Base-by-base conservation (phyloP, 805 yeast genomes). In the Priceomyces medius region DNA sequence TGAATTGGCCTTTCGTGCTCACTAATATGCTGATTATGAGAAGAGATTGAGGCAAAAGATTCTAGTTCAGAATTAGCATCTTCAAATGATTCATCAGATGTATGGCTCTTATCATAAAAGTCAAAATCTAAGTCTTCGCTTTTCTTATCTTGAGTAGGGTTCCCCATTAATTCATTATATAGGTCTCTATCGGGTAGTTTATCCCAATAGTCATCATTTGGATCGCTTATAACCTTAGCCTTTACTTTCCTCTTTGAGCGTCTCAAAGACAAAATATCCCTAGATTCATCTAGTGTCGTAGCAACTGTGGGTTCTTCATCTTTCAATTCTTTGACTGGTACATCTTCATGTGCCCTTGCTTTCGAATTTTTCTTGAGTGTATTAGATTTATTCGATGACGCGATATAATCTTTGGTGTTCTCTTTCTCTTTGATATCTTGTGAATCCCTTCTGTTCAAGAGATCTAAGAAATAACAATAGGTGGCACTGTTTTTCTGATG, bases 401-500 rank as follows among this genome's bases (percentile, higher is more conserved):
- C n/a, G 14, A 26, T 10, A n/a, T 26, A 12, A 12, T n/a, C 14
- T 8, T 6, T 6, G n/a, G 29, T 6, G 29, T n/a, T 26, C 4
- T 26, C n/a, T 14, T 26, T 8, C 5, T 26, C 29, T 5, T 9
- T 26, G 10, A 7, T 26, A 5, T 5, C 5, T 26, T 26, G 14
- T 14, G 9, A 14, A 12, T 26, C n/a, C 5, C 7, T 16, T 19
- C n/a, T 17, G 4, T 20, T 8, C 19, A 32, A 18, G n/a, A 12
- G 23, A 1, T 53, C 61, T 7, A 66, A 46, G 38, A 65, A 62
- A 43, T 55, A 61, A 38, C 73, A 66, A 35, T 49, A 52, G 2
- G 16, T 40, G 6, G 47, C 34, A 3, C 48, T 43, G 32, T 56
- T 55, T 13, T 40, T 58, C 47, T 35, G 53, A 54, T 85, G 93